Conservation (phyloP, 1,284 basidiomycete genomes). For the Pyrrhoderma lamaoense region DNA sequence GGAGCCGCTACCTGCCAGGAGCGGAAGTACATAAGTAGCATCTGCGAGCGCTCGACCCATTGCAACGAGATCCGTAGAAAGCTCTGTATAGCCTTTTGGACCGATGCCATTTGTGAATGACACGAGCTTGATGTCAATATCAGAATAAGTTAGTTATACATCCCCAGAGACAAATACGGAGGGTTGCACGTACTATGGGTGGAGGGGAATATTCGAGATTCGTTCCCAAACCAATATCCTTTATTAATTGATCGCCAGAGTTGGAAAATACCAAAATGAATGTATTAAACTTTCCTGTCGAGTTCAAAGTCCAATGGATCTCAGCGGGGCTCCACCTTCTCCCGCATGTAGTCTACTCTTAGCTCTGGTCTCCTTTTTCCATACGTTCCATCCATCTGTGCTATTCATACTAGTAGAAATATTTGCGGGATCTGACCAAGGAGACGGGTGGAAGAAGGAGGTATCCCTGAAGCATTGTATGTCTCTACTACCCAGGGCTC, state of each 20-base stretch:
- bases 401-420: neutral
- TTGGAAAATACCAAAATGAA: slow-evolving; percentile 4
- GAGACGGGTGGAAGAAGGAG: slow-evolving; percentile 2
- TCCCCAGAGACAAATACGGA: neutral
- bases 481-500: slow-evolving; percentile 10
- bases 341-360: neutral
- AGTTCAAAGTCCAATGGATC: slow-evolving; percentile 7
- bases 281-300: slow-evolving; percentile 2
- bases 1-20: slow-evolving; percentile 32
- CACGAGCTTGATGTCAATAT: slow-evolving; percentile 24
- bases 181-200: slow-evolving; percentile 26
- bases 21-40: slow-evolving; percentile 34
- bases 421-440: neutral
- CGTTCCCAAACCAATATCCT: slow-evolving; percentile 22
- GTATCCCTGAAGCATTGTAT: slow-evolving; percentile 3
- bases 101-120: slow-evolving; percentile 32
- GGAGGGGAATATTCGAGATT: slow-evolving; percentile 34
- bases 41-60: slow-evolving; percentile 31
- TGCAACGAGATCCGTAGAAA: slow-evolving; percentile 29
- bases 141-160: neutral
- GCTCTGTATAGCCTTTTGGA: slow-evolving; percentile 32
- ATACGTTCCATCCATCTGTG: neutral
- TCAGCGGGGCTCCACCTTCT: neutral
- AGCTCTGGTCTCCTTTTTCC: neutral
- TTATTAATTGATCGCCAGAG: slow-evolving; percentile 3